Evolutionary conservation across 805 yeast genomes (phyloP).

Genomic region (Monosporozyma yasuniensis): DNA sequence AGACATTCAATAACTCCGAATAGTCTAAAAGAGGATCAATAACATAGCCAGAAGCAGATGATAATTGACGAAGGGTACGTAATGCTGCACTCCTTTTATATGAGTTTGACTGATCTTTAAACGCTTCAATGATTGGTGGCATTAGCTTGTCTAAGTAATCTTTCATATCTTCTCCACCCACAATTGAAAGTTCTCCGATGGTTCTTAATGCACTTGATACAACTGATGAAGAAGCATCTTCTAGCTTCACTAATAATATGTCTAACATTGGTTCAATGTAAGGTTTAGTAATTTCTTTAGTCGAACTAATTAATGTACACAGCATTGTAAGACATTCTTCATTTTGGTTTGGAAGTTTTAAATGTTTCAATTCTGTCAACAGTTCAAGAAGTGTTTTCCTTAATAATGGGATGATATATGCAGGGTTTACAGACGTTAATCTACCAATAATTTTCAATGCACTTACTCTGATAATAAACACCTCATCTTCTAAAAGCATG

Average conservation of each 20-base stretch:
- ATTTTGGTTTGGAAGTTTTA: constrained; percentile 58
- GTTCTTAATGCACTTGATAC: constrained; percentile 77
- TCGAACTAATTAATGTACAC: constrained; percentile 61
- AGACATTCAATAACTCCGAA: constrained; percentile 71
- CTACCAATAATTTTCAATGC: constrained; percentile 76
- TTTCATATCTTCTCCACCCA: constrained; percentile 76
- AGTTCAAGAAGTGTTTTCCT: constrained; percentile 77
- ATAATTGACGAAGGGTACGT: constrained; percentile 72
- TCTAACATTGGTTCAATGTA: constrained; percentile 82
- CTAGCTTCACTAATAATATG: constrained; percentile 67
- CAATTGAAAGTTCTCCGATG: constrained; percentile 76
- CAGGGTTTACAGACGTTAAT: constrained; percentile 77
- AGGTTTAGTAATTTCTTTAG: constrained; percentile 73
- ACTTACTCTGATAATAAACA: constrained; percentile 65
- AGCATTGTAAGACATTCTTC: constrained; percentile 78
- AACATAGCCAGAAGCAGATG: constrained; percentile 87
- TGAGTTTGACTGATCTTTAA: constrained; percentile 82
- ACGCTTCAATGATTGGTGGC: constrained; percentile 77
- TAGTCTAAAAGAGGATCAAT: constrained; percentile 84
- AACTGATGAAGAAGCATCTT: constrained; percentile 63
- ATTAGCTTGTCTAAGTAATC: constrained; percentile 63
- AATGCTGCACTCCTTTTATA: constrained; percentile 81
- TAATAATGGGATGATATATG: constrained; percentile 84
- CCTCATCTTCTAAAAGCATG: constrained; percentile 83
- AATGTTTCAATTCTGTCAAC: constrained; percentile 71